A percentile compares a stretch with the other conserved stretches of the same genome.
These are phyloP conservation scores for Monosporozyma unispora DNA, from an alignment of 805 yeast species.

Conservation along the genomic window DNA sequence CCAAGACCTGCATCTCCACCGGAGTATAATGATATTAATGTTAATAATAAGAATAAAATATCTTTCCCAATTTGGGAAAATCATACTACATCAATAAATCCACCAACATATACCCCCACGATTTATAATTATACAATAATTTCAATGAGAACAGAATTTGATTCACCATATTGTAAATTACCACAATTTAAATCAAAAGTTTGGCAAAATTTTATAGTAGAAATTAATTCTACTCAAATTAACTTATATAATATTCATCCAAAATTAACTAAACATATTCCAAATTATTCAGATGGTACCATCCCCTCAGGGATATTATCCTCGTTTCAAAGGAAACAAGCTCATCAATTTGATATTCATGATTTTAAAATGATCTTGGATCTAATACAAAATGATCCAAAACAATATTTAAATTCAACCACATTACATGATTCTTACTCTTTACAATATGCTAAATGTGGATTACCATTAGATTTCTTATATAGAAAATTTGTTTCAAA, in stretches of 20 bases:
- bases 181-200: slow-evolving; percentile 38
- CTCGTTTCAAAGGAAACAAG: slow-evolving; percentile 6
- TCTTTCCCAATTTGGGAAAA: slow-evolving; percentile 39
- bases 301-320: slow-evolving; percentile 1
- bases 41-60: slow-evolving; percentile 11
- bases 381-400: slow-evolving; percentile 11
- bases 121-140: slow-evolving; percentile 50
- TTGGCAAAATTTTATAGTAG: slow-evolving; percentile 65
- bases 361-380: slow-evolving; percentile 17
- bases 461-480: slow-evolving; percentile 75
- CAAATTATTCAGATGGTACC: slow-evolving; percentile 15
- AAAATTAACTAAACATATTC: slow-evolving; percentile 23
- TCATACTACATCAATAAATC: slow-evolving; percentile 9
- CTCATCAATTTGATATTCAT: slow-evolving; percentile 17
- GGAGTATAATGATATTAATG: slow-evolving; percentile 19
- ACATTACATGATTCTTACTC: slow-evolving; percentile 56
- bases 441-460: slow-evolving; percentile 73
- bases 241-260: slow-evolving; percentile 49
- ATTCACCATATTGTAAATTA: slow-evolving; percentile 65
- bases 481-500: slow-evolving; percentile 24
- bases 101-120: slow-evolving; percentile 65
- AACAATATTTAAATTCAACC: slow-evolving; percentile 24
- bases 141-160: slow-evolving; percentile 63
- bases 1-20: slow-evolving; percentile 34
- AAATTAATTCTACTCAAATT: slow-evolving; percentile 78